These are phyloP conservation scores for Ophiostoma pallidulum DNA, from an alignment of 2,329 filamentous ascomycete genomes.

Conservation along the genomic window DNA sequence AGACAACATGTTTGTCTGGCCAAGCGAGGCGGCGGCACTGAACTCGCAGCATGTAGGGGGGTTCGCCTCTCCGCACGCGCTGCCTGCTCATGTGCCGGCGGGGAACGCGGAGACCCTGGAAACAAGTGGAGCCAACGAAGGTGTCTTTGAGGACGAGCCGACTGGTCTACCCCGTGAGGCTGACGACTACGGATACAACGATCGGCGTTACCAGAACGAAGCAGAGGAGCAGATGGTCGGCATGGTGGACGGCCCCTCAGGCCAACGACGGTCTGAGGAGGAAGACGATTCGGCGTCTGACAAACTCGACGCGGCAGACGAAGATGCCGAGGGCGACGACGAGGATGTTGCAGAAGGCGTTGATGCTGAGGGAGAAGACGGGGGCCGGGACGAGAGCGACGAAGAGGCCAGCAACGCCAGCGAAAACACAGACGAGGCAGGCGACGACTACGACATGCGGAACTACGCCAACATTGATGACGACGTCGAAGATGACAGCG, in stretches of 20 bases:
- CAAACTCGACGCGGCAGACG: constrained; percentile 24
- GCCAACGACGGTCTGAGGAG: constrained; percentile 5
- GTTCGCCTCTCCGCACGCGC: not conserved
- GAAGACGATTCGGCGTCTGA: constrained; percentile 20
- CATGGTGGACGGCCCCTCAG: constrained; percentile 14
- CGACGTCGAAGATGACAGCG: constrained; percentile 15
- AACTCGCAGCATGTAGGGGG: constrained; percentile 5
- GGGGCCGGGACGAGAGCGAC: constrained; percentile 17
- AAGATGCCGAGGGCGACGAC: constrained; percentile 20
- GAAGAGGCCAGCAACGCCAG: constrained; percentile 20
- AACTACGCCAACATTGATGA: constrained; percentile 25
- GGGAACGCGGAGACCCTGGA: not conserved
- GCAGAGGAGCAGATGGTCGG: constrained; percentile 22
- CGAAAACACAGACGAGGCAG: constrained; percentile 14
- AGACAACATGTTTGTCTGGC: constrained; percentile 12
- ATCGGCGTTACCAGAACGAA: constrained; percentile 21
- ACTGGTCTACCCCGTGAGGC: constrained; percentile 17
- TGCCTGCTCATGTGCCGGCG: not conserved
- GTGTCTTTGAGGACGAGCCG: constrained; percentile 9
- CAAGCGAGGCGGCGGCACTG: constrained; percentile 4
- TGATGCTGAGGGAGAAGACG: constrained; percentile 19
- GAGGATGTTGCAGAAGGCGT: constrained; percentile 14
- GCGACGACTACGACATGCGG: constrained; percentile 25
- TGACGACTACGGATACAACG: constrained; percentile 18
- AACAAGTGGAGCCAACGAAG: not conserved